Evolutionary conservation across 2,329 filamentous ascomycete genomes (phyloP).

Genomic region (Graphilbum ipis-grandicollis): DNA sequence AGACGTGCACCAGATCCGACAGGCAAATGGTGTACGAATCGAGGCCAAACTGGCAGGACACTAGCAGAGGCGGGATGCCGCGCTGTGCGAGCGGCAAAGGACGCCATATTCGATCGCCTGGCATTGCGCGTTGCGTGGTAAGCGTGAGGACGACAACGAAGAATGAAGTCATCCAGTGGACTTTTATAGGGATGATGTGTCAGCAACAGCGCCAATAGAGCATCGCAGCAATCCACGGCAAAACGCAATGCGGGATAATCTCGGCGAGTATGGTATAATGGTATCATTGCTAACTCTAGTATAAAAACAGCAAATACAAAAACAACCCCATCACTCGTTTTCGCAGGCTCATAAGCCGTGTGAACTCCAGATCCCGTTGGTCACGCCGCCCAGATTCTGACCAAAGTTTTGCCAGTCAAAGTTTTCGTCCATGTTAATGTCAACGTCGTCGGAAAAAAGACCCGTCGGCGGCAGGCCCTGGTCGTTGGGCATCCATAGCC

Average conservation of each 20-base stretch:
- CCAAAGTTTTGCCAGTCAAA: slow-evolving; percentile 21
- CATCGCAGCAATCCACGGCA: too few species aligned
- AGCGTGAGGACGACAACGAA: too few species aligned
- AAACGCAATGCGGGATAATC: too few species aligned
- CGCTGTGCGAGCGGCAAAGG: slow-evolving; percentile 26
- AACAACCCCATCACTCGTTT: too few species aligned
- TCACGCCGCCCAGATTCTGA: slow-evolving; percentile 15
- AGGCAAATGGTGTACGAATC: slow-evolving; percentile 45
- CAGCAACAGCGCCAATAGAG: too few species aligned
- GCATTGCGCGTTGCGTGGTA: too few species aligned
- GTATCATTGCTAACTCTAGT: too few species aligned
- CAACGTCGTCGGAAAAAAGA: slow-evolving; percentile 12
- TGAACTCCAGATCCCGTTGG: slow-evolving; percentile 11
- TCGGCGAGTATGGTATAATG: too few species aligned
- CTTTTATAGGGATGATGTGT: too few species aligned
- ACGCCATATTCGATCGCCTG: slow-evolving; percentile 22
- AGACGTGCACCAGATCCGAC: slow-evolving; percentile 59
- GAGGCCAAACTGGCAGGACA: slow-evolving; percentile 36
- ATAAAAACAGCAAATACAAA: too few species aligned
- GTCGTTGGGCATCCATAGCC: slow-evolving; percentile 26
- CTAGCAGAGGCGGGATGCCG: slow-evolving; percentile 40
- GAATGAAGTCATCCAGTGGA: too few species aligned
- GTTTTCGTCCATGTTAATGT: slow-evolving; percentile 19
- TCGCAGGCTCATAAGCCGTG: slow-evolving; percentile 8
- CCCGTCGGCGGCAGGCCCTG: slow-evolving; percentile 5